Percentiles rank a stretch among this genome's conserved stretches.
phyloP scores from a whole-genome alignment of 129 eudicot genomes.

The Rutidosis leptorrhynchoides region DNA sequence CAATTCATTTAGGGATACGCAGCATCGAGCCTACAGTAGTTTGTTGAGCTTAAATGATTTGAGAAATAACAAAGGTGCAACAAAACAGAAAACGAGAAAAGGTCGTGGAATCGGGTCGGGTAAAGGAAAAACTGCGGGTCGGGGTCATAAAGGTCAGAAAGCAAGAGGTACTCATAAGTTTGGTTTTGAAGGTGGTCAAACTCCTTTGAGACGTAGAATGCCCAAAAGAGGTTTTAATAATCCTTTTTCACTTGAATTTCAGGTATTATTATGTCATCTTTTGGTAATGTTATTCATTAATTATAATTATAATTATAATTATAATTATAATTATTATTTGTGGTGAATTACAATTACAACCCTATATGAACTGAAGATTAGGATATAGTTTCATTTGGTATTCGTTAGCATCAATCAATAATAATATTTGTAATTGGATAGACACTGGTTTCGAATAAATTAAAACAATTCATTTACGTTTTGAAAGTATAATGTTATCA shows the following conservation, averaged over 20 bases:
- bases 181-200: slow-evolving; percentile 98
- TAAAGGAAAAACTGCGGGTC: slow-evolving; percentile 92
- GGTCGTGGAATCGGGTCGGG: slow-evolving; percentile 99
- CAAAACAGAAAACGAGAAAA: slow-evolving; percentile 85
- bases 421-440: too few species aligned
- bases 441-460: too few species aligned
- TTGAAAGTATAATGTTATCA: neutral
- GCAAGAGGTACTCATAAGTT: slow-evolving; percentile 88
- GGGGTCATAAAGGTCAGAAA: slow-evolving; percentile 98
- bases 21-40: slow-evolving; percentile 48
- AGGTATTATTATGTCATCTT: slow-evolving; percentile 51
- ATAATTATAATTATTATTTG: too few species aligned
- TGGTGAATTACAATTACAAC: too few species aligned
- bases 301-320: too few species aligned
- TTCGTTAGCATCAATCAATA: too few species aligned
- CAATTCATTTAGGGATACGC: slow-evolving; percentile 13
- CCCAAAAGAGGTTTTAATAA: slow-evolving; percentile 93
- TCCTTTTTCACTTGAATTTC: slow-evolving; percentile 91
- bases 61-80: slow-evolving; percentile 81
- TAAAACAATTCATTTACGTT: neutral
- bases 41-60: slow-evolving; percentile 74
- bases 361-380: too few species aligned
- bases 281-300: too few species aligned
- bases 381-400: too few species aligned
- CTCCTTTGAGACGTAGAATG: slow-evolving; percentile 80